Percentiles rank a stretch among this genome's conserved stretches.
phyloP scores from a whole-genome alignment of 2,329 filamentous ascomycete genomes.

The Ceratocystis colombiana region DNA sequence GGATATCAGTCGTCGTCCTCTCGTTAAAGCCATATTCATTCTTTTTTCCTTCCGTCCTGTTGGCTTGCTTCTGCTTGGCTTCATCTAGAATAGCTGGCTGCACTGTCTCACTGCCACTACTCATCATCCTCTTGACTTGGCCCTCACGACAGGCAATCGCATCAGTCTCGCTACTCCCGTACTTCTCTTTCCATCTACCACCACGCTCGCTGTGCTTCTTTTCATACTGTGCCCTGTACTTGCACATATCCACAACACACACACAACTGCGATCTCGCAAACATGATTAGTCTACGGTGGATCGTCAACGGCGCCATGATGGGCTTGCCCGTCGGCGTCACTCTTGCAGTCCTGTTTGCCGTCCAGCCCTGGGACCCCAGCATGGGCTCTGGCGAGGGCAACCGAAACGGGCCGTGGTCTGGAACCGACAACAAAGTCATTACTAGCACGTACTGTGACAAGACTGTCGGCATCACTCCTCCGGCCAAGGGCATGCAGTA shows the following conservation, averaged over 20 bases:
- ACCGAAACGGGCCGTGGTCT: slow-evolving; percentile 33
- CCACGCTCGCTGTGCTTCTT: neutral
- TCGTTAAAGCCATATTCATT: slow-evolving; percentile 14
- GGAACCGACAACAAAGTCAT: slow-evolving; percentile 33
- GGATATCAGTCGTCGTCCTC: neutral
- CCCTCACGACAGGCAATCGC: neutral
- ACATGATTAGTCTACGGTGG: slow-evolving; percentile 36
- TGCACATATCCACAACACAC: neutral
- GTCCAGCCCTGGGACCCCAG: slow-evolving; percentile 38
- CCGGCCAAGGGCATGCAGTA: slow-evolving; percentile 38
- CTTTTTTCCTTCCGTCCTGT: neutral
- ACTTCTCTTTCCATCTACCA: neutral
- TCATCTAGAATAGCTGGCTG: neutral
- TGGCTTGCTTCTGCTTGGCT: neutral
- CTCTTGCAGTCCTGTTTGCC: slow-evolving; percentile 42
- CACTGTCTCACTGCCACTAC: neutral
- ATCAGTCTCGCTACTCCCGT: neutral
- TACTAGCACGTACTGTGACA: slow-evolving; percentile 36
- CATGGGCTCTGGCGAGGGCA: slow-evolving; percentile 36
- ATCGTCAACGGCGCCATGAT: slow-evolving; percentile 43
- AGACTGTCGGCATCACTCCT: slow-evolving; percentile 39
- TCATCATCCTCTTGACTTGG: neutral
- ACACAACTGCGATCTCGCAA: neutral
- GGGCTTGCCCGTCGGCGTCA: slow-evolving; percentile 41
- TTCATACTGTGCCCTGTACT: neutral